A percentile compares a stretch with the other conserved stretches of the same genome.
Evolutionary conservation across 2,329 filamentous ascomycete species (phyloP).

Genomic region (Anthostomella pinea): DNA sequence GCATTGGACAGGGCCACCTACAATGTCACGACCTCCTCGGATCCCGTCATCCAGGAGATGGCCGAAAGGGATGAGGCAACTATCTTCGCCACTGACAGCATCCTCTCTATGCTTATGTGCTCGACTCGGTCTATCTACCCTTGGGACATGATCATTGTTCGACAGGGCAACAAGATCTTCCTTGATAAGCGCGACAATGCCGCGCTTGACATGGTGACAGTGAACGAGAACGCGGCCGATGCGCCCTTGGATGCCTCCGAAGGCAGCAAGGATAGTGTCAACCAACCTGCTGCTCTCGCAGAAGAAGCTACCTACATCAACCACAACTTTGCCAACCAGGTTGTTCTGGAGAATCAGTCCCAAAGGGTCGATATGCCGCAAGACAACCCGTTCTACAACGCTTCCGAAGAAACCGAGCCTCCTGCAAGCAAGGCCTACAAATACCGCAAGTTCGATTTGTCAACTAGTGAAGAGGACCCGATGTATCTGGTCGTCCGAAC

Average conservation of each 20-base stretch:
- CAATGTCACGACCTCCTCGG: constrained; percentile 95
- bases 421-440: constrained; percentile 97
- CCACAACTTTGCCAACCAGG: constrained; percentile 98
- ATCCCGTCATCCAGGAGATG: constrained; percentile 95
- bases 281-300: constrained; percentile 88
- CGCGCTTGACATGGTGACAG: constrained; percentile 92
- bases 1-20: constrained; percentile 92
- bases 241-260: constrained; percentile 89
- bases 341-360: constrained; percentile 76
- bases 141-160: constrained; percentile 94
- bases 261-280: constrained; percentile 89
- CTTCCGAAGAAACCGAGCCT: constrained; percentile 87
- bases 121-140: constrained; percentile 94
- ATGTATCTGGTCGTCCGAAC: constrained; percentile 91
- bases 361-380: constrained; percentile 80
- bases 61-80: constrained; percentile 94
- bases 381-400: constrained; percentile 97
- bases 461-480: constrained; percentile 90
- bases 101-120: constrained; percentile 99
- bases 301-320: constrained; percentile 99
- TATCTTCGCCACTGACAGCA: constrained; percentile 95
- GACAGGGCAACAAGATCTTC: constrained; percentile 95
- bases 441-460: constrained; percentile 95
- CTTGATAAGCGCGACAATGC: constrained; percentile 97
- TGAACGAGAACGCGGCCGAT: constrained; percentile 98